Evolutionary conservation across 768 basidiomycete species (phyloP).

Genomic region (Termitomyces sp.): DNA sequence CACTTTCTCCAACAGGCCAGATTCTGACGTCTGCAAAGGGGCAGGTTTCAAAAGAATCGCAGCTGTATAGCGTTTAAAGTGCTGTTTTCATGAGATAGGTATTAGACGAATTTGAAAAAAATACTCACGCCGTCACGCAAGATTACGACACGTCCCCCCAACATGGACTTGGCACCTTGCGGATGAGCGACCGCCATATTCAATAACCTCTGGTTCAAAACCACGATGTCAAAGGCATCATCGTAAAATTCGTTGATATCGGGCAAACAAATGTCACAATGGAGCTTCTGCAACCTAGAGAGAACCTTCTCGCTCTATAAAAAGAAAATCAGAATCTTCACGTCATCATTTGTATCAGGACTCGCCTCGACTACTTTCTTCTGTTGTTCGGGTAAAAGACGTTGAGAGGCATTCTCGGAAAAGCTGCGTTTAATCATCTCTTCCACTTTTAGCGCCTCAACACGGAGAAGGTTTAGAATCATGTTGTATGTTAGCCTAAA

Average conservation of each 20-base stretch:
- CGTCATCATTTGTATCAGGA: background rate
- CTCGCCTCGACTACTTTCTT: constrained; percentile 79
- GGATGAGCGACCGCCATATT: constrained; percentile 54
- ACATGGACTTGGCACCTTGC: constrained; percentile 66
- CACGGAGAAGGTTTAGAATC: constrained; percentile 94
- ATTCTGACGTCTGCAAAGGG: constrained; percentile 39
- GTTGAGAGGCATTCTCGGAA: constrained; percentile 95
- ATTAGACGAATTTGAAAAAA: background rate
- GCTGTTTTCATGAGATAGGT: constrained; percentile 38
- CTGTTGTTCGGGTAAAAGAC: constrained; percentile 90
- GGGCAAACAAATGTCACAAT: constrained; percentile 62
- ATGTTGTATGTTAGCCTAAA: constrained; percentile 99
- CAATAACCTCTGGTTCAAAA: constrained; percentile 60
- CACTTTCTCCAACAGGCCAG: constrained; percentile 42
- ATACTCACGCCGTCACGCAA: constrained; percentile 73
- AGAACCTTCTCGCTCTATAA: constrained; percentile 70
- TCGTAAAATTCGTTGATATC: constrained; percentile 83
- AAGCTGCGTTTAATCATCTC: constrained; percentile 99
- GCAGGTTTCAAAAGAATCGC: constrained; percentile 72
- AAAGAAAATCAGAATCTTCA: constrained; percentile 6
- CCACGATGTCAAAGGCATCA: constrained; percentile 54
- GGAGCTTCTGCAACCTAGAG: constrained; percentile 56
- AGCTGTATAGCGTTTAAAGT: constrained; percentile 66
- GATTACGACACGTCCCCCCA: constrained; percentile 76
- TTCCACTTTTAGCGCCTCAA: constrained; percentile 93